phyloP scores from a whole-genome alignment of 495 filamentous ascomycete species.

The Annulohypoxylon stygium region DNA sequence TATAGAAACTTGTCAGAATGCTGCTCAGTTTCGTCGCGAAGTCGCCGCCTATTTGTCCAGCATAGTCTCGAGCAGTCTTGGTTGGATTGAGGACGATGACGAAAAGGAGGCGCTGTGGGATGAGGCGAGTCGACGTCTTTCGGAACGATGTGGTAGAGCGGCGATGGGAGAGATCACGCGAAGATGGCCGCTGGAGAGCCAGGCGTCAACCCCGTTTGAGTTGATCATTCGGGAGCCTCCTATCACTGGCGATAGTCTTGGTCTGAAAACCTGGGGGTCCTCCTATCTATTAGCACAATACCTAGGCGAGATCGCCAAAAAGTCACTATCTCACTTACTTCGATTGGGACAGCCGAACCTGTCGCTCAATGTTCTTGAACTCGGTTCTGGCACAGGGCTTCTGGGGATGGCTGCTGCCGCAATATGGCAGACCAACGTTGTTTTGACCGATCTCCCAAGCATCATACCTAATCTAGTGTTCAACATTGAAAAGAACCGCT shows the following conservation, averaged over 20 bases:
- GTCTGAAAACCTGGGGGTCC: constrained; percentile 92
- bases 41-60: constrained; percentile 74
- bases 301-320: constrained; percentile 62
- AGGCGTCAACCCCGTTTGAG: constrained; percentile 58
- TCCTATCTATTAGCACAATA: constrained; percentile 87
- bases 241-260: constrained; percentile 86
- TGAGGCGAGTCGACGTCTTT: constrained; percentile 78
- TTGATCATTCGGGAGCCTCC: constrained; percentile 86
- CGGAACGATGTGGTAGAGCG: constrained; percentile 84
- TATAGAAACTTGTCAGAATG: constrained; percentile 49
- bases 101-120: constrained; percentile 83
- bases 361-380: constrained; percentile 62
- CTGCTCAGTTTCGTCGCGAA: constrained; percentile 53
- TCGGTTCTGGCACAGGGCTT: constrained; percentile 75
- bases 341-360: constrained; percentile 15
- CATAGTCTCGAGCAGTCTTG: constrained; percentile 78
- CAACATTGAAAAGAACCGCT: constrained; percentile 57
- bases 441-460: constrained; percentile 60
- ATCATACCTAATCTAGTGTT: constrained; percentile 60
- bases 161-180: constrained; percentile 82
- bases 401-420: constrained; percentile 66
- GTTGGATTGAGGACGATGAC: constrained; percentile 80
- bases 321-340: constrained; percentile 57
- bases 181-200: constrained; percentile 71
- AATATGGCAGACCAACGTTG: constrained; percentile 57